These are phyloP conservation scores for Fallopia convolvulus DNA, from an alignment of 148 eudicot species.

Conservation along the genomic window DNA sequence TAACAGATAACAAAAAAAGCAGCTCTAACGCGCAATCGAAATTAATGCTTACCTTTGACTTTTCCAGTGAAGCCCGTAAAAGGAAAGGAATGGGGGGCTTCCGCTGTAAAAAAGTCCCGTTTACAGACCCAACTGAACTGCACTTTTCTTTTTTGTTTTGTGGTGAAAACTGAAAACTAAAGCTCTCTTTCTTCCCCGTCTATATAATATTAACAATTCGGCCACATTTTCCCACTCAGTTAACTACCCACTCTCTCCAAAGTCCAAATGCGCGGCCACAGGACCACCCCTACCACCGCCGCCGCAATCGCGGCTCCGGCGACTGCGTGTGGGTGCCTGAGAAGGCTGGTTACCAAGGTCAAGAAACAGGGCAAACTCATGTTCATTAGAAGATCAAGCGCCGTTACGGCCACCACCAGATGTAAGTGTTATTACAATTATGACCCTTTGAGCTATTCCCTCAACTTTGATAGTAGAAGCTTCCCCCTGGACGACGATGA, in stretches of 20 bases:
- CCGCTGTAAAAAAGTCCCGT: neutral
- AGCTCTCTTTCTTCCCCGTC: neutral
- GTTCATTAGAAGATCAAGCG: neutral
- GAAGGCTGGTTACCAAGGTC: neutral
- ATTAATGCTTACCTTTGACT: neutral
- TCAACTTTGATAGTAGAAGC: slow-evolving; percentile 1
- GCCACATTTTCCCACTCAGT: neutral
- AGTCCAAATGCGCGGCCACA: slow-evolving; percentile 1
- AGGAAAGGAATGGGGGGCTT: neutral
- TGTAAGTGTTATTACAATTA: slow-evolving; percentile 13
- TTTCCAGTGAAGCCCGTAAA: neutral
- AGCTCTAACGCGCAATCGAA: neutral
- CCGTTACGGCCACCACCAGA: neutral
- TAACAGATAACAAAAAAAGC: neutral
- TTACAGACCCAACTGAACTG: neutral
- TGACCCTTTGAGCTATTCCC: neutral
- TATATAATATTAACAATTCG: neutral
- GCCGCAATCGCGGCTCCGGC: neutral
- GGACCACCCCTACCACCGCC: neutral
- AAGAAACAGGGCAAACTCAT: slow-evolving; percentile 20
- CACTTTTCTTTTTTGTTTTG: neutral
- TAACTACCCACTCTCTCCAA: neutral
- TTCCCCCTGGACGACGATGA: neutral
- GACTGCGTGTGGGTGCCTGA: neutral
- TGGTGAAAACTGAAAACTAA: too few species aligned